Base-by-base conservation (phyloP, 345 rosid species). In the Citrus inodora region DNA sequence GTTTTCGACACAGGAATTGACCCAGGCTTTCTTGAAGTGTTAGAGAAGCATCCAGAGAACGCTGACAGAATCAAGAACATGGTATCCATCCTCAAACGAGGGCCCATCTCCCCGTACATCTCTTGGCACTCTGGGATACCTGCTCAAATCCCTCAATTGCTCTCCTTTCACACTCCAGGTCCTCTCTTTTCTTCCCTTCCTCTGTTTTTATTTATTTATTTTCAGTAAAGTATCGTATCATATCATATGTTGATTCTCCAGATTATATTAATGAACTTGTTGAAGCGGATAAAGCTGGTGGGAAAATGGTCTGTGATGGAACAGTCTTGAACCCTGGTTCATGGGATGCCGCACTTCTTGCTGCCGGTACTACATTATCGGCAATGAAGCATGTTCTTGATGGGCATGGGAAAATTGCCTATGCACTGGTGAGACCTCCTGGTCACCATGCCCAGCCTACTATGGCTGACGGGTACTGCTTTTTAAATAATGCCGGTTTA, bases 371-470 rank as follows among this genome's bases (percentile, higher is more conserved):
- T 3, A 87, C 92, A 27, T 76, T 95, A 38, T 89, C 92, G 28
- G 97, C 97, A 9, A 91, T 93, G 98, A 85, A 89, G 80, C 86
- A 88, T 78, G 62, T 95, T 72, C 94, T 92, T 35, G 88, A 89
- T 17, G 86, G 89, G 13, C 82, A 86, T 71, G 98, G 92, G 6
- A 83, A 89, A 67, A 21, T 93, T 33, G 87, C 91, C 5, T 93
- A 90, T 81, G 88, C 98, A 28, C 77, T 95, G 71, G 98, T 94
- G 37, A 92, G 98, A 46, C 97, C 98, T 75, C 98, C 98, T 0
- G 98, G 98, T n/a, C 98, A 95, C 84, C 98, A 95, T 73, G 87
- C 98, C 64, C 98, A 93, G 85, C 97, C 97, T 70, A 87, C 85
- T 77, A 94, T 79, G 82, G 94, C 98, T 1, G 99, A 95, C 32